These are phyloP conservation scores for Cutaneotrichosporon sp. DNA, from an alignment of 1,284 basidiomycete genomes.

Conservation along the genomic window DNA sequence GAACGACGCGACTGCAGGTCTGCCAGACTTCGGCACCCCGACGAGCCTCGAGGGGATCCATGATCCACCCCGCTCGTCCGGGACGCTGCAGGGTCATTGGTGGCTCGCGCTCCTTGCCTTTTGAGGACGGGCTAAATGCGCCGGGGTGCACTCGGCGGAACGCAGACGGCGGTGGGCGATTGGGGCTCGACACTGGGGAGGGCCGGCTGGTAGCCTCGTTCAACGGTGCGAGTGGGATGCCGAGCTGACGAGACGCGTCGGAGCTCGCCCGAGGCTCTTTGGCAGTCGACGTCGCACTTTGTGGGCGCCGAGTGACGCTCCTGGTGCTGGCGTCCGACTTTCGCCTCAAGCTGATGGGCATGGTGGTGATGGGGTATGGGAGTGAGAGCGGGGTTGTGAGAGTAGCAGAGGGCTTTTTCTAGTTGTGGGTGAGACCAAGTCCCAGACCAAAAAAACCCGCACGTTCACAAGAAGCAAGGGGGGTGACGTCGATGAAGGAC, in stretches of 20 bases:
- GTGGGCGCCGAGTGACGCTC: not conserved
- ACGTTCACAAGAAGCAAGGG: too few relatives aligned
- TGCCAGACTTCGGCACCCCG: slow-evolving; percentile 28
- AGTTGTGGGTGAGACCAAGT: too few relatives aligned
- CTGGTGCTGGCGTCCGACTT: not conserved
- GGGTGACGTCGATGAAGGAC: too few relatives aligned
- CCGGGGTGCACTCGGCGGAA: slow-evolving; percentile 5
- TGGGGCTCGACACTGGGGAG: too few relatives aligned
- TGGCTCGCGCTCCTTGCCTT: slow-evolving; percentile 12
- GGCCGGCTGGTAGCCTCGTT: not conserved
- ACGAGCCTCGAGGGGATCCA: slow-evolving; percentile 25
- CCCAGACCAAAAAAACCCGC: too few relatives aligned
- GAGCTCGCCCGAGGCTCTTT: not conserved
- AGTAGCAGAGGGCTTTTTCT: too few relatives aligned
- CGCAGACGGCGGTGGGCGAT: slow-evolving; percentile 10
- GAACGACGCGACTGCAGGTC: slow-evolving; percentile 23
- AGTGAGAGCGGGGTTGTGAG: too few relatives aligned
- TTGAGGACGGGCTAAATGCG: not conserved
- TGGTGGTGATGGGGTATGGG: not conserved
- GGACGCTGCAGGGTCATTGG: slow-evolving; percentile 1
- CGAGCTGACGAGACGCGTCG: not conserved
- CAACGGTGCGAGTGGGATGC: slow-evolving; percentile 3
- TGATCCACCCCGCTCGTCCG: slow-evolving; percentile 25
- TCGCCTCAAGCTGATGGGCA: not conserved
- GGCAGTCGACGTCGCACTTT: too few relatives aligned